Evolutionary conservation across 2,329 filamentous ascomycete species (phyloP), one percentile per base, ranked within the genome.

Genomic region (Davidsoniella neocaledoniae): DNA sequence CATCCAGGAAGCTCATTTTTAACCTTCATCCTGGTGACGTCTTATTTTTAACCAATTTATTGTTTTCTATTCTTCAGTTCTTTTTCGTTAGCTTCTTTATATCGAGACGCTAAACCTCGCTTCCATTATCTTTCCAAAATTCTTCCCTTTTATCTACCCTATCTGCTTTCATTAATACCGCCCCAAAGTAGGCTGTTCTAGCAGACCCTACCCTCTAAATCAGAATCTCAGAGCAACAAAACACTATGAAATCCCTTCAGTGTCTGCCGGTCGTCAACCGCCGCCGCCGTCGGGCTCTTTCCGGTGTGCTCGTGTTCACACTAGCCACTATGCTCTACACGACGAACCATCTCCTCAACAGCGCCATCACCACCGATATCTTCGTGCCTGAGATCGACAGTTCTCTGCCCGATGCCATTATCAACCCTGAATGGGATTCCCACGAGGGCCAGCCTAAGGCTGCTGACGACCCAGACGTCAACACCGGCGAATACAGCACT

Each of bases 301-400:
- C 48, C 19, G 33, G 53, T 17, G 17, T 52, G 29, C 40, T 50
- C 14, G 25, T 50, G 12, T 44, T 51, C 9, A 46, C 48, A n/a
- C 39, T 55, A 10, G 26, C 41, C 5, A 41, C 43, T 17, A 53
- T 53, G 46, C 43, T 55, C 6, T 55, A 55, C 36, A 51, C 49
- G 2, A 52, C 54, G 8, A 46, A 46, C n/a, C 49, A 46, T 16
- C 48, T 55, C 19, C 52, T 53, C 42, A 52, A 47, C 44, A 33
- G 43, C 38, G 16, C 16, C 33, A 21, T 37, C 37, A 46, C 41
- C 41, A 25, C 41, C 29, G 49, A 51, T 36, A 50, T 49, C 21
- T 52, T 50, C 33, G 40, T 41, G 16, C 19, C 48, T 39, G 23
- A 48, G n/a, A 43, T 50, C 25, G 23, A 43, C 42, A 43, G 8